Percentiles rank a stretch among this genome's conserved stretches.
Conservation (phyloP, 2,329 filamentous ascomycete species). For the Sporothrix brunneoviolacea region DNA sequence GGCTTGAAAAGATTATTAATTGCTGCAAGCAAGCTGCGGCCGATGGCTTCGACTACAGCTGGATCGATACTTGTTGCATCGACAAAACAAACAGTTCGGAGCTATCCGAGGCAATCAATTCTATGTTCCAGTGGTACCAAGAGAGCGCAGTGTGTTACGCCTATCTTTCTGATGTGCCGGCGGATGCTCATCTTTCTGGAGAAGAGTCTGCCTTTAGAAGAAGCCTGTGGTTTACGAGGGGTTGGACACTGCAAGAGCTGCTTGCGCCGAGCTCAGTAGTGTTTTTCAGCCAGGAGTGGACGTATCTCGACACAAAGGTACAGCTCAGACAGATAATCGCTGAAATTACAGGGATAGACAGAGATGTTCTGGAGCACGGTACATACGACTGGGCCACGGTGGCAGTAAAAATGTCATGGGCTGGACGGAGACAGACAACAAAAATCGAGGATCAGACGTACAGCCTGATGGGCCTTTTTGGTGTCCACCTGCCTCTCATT, state of each 20-base stretch:
- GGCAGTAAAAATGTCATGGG: slow-evolving; percentile 18
- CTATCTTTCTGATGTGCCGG: background rate
- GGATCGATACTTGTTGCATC: slow-evolving; percentile 13
- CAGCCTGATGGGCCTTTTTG: slow-evolving; percentile 19
- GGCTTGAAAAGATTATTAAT: slow-evolving; percentile 23
- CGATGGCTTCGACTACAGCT: background rate
- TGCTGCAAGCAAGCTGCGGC: background rate
- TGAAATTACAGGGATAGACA: slow-evolving; percentile 20
- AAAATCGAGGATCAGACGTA: slow-evolving; percentile 18
- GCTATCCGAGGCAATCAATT: slow-evolving; percentile 9
- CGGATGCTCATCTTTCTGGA: background rate
- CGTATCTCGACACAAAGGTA: slow-evolving; percentile 21
- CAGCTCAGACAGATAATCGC: slow-evolving; percentile 16
- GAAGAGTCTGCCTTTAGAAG: background rate
- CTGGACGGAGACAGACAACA: slow-evolving; percentile 10
- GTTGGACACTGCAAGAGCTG: slow-evolving; percentile 61
- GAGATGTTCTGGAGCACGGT: slow-evolving; percentile 13
- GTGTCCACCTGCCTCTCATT: slow-evolving; percentile 16
- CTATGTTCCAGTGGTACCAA: slow-evolving; percentile 12
- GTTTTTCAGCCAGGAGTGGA: slow-evolving; percentile 28
- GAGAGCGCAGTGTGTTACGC: slow-evolving; percentile 2
- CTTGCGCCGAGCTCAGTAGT: slow-evolving; percentile 36
- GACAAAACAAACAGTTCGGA: slow-evolving; percentile 1
- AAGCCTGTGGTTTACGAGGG: slow-evolving; percentile 33
- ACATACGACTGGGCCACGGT: slow-evolving; percentile 10